Evolutionary conservation across 495 filamentous ascomycete genomes (phyloP).

Genomic region (Delitschia confertaspora): DNA sequence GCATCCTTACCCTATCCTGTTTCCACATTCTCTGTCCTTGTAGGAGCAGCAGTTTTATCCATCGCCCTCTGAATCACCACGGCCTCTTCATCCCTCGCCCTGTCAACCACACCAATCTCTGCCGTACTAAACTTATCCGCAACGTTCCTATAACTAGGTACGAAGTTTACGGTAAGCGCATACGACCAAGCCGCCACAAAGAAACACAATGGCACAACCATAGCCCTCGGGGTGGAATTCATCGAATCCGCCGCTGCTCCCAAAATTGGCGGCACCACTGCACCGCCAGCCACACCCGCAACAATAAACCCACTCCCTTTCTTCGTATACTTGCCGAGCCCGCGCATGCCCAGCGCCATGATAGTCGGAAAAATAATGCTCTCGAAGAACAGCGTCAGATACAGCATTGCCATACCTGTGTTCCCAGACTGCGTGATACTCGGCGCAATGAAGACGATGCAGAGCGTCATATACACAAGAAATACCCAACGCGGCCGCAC

Average conservation of each 20-base stretch:
- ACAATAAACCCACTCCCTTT: conserved; percentile 50
- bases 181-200: conserved; percentile 53
- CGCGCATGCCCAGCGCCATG: conserved; percentile 52
- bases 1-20: too few relatives aligned
- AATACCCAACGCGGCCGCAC: conserved; percentile 46
- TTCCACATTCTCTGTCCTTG: too few relatives aligned
- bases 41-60: too few relatives aligned
- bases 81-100: conserved; percentile 4
- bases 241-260: conserved; percentile 43
- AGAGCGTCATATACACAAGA: conserved; percentile 32
- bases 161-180: conserved; percentile 54
- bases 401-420: conserved; percentile 47
- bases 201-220: conserved; percentile 51
- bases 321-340: conserved; percentile 52
- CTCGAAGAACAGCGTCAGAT: conserved; percentile 52
- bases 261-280: conserved; percentile 44
- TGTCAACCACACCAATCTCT: conserved; percentile 41
- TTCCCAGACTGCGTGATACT: conserved; percentile 34
- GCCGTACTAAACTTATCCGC: conserved; percentile 52
- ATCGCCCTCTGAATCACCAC: not conserved
- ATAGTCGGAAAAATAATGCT: conserved; percentile 56
- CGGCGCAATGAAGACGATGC: conserved; percentile 33
- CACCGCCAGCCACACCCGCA: conserved; percentile 48
- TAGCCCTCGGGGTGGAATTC: conserved; percentile 43
- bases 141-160: conserved; percentile 48